Evolutionary conservation across 768 basidiomycete genomes (phyloP).

Genomic region (Boletus patriciae): DNA sequence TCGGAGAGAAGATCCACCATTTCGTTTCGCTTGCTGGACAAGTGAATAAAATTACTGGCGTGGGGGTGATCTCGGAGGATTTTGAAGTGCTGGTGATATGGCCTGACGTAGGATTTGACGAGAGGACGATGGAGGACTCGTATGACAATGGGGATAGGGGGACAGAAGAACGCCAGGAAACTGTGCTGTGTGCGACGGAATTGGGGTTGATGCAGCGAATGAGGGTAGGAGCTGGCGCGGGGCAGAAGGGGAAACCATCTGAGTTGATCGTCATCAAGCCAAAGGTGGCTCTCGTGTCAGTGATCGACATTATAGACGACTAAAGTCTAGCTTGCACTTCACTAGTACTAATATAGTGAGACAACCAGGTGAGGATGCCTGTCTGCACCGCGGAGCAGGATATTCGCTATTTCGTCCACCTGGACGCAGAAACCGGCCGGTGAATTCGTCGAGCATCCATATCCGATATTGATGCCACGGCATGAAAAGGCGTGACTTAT

Average conservation of each 20-base stretch:
- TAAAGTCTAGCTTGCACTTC: not conserved
- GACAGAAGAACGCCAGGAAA: not conserved
- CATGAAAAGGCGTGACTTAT: too few relatives aligned
- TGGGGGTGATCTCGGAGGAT: constrained; percentile 27
- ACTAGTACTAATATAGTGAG: constrained; percentile 30
- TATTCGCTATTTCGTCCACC: too few relatives aligned
- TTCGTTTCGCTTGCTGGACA: constrained; percentile 46
- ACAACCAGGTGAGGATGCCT: too few relatives aligned
- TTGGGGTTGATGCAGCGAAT: constrained; percentile 31
- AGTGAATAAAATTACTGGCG: constrained; percentile 37
- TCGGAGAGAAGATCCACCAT: constrained; percentile 39
- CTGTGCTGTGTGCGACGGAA: constrained; percentile 37
- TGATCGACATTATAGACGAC: constrained; percentile 25
- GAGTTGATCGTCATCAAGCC: constrained; percentile 33
- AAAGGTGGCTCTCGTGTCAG: constrained; percentile 34
- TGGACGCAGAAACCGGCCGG: too few relatives aligned
- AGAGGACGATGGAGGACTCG: constrained; percentile 22
- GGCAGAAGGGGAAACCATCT: constrained; percentile 15
- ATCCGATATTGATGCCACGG: too few relatives aligned
- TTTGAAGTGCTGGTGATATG: constrained; percentile 22
- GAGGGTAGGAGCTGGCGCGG: constrained; percentile 7
- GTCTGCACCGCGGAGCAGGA: too few relatives aligned
- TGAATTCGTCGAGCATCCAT: too few relatives aligned
- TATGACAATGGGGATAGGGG: constrained; percentile 22
- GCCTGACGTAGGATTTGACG: constrained; percentile 16